A percentile compares a stretch with the other conserved stretches of the same genome.
Conservation (phyloP, 768 basidiomycete genomes). For the Boletus fagicola region DNA sequence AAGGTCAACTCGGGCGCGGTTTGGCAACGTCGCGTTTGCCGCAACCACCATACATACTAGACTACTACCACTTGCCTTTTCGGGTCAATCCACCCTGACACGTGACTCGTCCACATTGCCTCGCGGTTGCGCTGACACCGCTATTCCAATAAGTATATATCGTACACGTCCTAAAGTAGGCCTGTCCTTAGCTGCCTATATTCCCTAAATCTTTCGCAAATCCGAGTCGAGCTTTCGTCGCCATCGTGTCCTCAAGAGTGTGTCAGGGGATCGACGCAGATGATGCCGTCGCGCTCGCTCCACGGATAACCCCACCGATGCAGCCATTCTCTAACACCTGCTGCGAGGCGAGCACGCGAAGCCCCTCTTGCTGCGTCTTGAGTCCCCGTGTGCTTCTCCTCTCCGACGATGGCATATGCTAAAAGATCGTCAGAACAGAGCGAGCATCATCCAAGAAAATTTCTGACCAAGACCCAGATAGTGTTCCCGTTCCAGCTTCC, state of each 20-base stretch:
- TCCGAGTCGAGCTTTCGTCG: not conserved
- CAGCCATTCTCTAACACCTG: slow-evolving; percentile 87
- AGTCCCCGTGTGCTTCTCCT: slow-evolving; percentile 95
- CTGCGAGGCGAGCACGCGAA: slow-evolving; percentile 77
- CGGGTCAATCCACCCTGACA: not conserved
- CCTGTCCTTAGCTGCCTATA: not conserved
- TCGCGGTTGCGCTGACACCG: not conserved
- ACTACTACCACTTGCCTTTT: not conserved
- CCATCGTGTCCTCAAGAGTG: slow-evolving; percentile 42
- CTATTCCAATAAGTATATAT: not conserved
- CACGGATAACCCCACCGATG: slow-evolving; percentile 96
- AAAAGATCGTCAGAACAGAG: slow-evolving; percentile 12
- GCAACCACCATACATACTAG: not conserved
- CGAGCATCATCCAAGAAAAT: slow-evolving; percentile 20
- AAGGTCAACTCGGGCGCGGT: not conserved
- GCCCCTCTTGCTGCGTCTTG: slow-evolving; percentile 81
- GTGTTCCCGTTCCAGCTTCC: slow-evolving; percentile 80
- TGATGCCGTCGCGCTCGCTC: slow-evolving; percentile 87
- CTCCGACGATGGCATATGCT: slow-evolving; percentile 91
- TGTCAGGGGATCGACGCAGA: slow-evolving; percentile 84
- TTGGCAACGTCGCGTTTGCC: slow-evolving; percentile 12
- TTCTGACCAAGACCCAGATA: slow-evolving; percentile 77
- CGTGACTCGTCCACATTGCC: slow-evolving; percentile 9
- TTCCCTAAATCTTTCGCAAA: slow-evolving; percentile 12
- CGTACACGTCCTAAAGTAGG: slow-evolving; percentile 2